Percentiles rank a stretch among this genome's conserved stretches.
These are phyloP conservation scores for Eucalyptus marginata DNA, from an alignment of 345 rosid species.

Conservation along the genomic window DNA sequence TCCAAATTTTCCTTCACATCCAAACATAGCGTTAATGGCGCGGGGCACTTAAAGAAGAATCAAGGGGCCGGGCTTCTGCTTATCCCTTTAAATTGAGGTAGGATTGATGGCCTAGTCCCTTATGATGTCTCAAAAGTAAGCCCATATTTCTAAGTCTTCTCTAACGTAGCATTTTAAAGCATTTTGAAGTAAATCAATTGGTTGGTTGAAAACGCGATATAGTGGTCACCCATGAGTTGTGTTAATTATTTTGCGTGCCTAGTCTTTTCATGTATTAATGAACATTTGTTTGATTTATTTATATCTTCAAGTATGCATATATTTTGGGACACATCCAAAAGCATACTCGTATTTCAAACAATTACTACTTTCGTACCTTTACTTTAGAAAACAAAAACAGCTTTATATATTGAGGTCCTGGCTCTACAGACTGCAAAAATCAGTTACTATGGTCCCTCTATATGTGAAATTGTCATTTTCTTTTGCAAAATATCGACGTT, in stretches of 20 bases:
- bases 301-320: background rate
- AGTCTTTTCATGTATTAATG: background rate
- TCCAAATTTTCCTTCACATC: background rate
- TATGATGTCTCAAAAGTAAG: background rate
- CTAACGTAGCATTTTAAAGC: background rate
- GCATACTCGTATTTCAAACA: background rate
- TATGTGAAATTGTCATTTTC: background rate
- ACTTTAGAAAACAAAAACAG: background rate
- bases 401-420: background rate
- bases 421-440: background rate
- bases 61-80: background rate
- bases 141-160: background rate
- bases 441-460: background rate
- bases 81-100: background rate
- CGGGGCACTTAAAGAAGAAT: background rate
- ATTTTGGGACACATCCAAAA: background rate
- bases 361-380: background rate
- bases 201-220: background rate
- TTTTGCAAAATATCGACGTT: background rate
- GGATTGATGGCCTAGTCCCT: background rate
- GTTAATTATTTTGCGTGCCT: background rate
- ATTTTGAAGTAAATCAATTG: background rate
- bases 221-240: background rate
- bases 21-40: background rate
- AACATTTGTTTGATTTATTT: background rate